Base-by-base conservation (phyloP, 2,329 filamentous ascomycete species). In the Sporothrix humicola region DNA sequence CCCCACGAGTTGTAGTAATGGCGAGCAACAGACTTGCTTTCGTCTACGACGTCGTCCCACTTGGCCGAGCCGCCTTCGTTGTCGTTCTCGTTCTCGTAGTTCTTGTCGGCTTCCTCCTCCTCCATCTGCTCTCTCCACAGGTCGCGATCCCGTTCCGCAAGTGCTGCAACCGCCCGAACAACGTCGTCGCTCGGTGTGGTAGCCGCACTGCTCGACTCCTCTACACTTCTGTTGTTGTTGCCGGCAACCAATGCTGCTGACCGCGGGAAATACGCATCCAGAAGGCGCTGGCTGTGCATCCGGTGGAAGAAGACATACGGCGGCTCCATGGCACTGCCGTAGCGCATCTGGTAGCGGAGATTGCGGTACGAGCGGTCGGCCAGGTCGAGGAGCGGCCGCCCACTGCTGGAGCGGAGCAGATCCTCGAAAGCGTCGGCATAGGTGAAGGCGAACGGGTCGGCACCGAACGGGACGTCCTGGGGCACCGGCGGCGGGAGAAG, bases 381-480 rank as follows among this genome's bases (percentile, higher is more conserved):
- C 26, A 87, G 82, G 23, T 85, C 81, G 4, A 82, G 81, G 23
- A 88, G 79, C 2, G 80, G 78, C 7, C 81, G 80, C 3, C 83
- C 83, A 15, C 83, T 82, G n/a, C 82, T 83, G 20, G 83, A 82
- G n/a, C 81, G 80, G 13, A 89, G 81, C 17, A 90, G 83, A 75
- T 89, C 87, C 77, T 89, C 87, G 75, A 89, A 89, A 65, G 87
- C 87, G 76, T 89, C 87, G 46, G 85, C 82, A 76, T 88, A 89
- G 9, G 85, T 87, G 77, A 88, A 87, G 48, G 81, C 77, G 54
- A 77, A 78, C 13, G 79, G 65, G 73, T 84, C 82, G 46, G 81
- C 74, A 61, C 81, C 80, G 3, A 79, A 74, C 9, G 84, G 82
- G 1, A 83, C 80, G 75, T 86, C 85, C 8, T 79, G 81, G 0